Base-by-base conservation (phyloP, 331 rosid species). In the Quercus tomentella region DNA sequence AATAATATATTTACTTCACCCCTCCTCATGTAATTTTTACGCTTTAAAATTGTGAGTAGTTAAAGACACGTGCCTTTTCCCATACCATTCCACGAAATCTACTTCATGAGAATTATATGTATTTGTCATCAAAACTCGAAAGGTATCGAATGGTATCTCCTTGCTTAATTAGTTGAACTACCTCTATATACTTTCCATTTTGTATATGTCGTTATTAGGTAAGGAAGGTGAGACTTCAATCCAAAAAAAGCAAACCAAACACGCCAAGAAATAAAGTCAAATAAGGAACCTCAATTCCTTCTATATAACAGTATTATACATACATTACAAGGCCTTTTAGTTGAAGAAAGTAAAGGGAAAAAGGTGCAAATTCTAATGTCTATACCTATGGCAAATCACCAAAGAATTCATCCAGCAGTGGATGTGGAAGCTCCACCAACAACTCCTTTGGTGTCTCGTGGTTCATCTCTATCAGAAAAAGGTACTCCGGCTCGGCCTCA, bases 111-210 rank as follows among this genome's bases (percentile, higher is more conserved):
- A 37, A 37, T 2, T 41, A 8, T 41, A 41, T 41, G 2, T 41
- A 41, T 41, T 2, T 41, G 12, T 41, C 45, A 41, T 41, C 45
- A 41, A 8, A 41, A 41, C 45, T 8, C 45, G 45, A 17, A 63
- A 63, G 22, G 35, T 30, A 66, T 31, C 35, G 28, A 73, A 9
- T 2, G 26, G 61, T 31, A 30, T 17, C 52, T 49, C 57, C 72
- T 78, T 60, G 33, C 74, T 74, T 85, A 88, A 92, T 76, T 91
- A 88, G 95, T 76, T 91, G 86, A 91, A 86, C 92, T 55, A 85
- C 84, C 88, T 84, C 73, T 23, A 74, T 23, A 52, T 45, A 49
- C 58, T 67, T 41, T 4, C 77, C 57, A 49, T 25, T 6, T 17
- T 81, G n/a, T 56, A 30, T 72, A 56, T 56, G 68, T 49, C 7